Evolutionary conservation across 176 grass and related monocot genomes (phyloP).

Genomic region (Urochloa ruziziensis): DNA sequence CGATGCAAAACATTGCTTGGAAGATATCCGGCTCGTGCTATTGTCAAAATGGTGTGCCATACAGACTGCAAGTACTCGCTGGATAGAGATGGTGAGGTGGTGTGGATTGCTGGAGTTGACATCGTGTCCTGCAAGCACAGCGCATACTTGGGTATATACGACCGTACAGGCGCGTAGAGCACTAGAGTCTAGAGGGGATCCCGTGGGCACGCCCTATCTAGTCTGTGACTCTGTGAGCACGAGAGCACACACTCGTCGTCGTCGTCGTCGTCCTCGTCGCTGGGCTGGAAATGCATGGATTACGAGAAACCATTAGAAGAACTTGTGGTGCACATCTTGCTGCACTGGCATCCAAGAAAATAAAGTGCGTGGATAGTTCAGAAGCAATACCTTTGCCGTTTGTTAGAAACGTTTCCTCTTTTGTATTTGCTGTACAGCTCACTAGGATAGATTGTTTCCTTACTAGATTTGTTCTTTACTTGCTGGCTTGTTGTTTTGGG

Average conservation of each 20-base stretch:
- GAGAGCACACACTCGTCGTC: background rate
- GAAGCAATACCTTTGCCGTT: background rate
- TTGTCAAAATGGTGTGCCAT: background rate
- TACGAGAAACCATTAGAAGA: background rate
- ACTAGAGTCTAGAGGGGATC: background rate
- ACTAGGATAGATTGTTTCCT: too few relatives aligned
- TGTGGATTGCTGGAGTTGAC: background rate
- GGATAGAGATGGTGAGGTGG: background rate
- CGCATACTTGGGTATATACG: too few relatives aligned
- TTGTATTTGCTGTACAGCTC: background rate
- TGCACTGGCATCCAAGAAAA: background rate
- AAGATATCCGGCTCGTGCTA: slow-evolving; percentile 1
- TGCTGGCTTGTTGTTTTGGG: too few relatives aligned
- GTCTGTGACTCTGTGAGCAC: background rate
- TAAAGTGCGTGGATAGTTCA: too few relatives aligned
- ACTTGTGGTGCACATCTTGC: background rate
- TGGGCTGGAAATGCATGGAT: background rate
- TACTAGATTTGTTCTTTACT: too few relatives aligned
- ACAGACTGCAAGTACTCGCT: background rate
- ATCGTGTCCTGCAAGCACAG: too few relatives aligned
- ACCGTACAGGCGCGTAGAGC: background rate
- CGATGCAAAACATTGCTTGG: background rate
- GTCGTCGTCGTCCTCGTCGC: background rate
- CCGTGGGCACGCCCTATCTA: background rate
- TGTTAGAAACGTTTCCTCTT: background rate